A percentile compares a stretch with the other conserved stretches of the same genome.
These are phyloP conservation scores for Vigna trinervia DNA, from an alignment of 306 rosid species.

Conservation along the genomic window DNA sequence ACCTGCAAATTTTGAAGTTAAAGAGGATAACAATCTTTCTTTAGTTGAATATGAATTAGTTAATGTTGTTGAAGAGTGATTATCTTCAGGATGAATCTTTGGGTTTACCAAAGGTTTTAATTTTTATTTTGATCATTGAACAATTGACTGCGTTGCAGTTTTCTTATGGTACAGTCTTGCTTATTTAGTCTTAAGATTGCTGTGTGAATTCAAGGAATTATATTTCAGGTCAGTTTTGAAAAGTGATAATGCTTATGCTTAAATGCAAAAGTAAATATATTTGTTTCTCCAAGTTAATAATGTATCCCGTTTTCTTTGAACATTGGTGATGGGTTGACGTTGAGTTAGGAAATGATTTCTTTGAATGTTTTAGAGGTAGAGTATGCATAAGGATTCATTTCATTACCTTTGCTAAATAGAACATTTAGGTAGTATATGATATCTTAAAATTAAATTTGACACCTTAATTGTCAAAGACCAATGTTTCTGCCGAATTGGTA, in stretches of 20 bases:
- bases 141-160: constrained; percentile 48
- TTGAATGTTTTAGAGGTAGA: background rate
- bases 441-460: no score
- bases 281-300: background rate
- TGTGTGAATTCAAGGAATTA: constrained; percentile 38
- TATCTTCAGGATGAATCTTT: constrained; percentile 46
- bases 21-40: constrained; percentile 87
- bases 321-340: no score
- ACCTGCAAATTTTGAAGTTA: constrained; percentile 73
- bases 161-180: constrained; percentile 55
- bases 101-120: constrained; percentile 41
- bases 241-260: constrained; percentile 24
- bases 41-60: constrained; percentile 87
- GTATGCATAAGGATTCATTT: no score
- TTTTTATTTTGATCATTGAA: constrained; percentile 51
- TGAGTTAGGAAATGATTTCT: no score
- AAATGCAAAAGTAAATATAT: constrained; percentile 36
- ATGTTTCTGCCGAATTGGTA: background rate
- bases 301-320: background rate
- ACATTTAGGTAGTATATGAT: no score
- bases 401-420: no score
- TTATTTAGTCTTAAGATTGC: constrained; percentile 43
- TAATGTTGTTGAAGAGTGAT: constrained; percentile 70
- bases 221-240: constrained; percentile 31
- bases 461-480: background rate